These are phyloP conservation scores for carrot (Daucus carota) DNA, from an alignment of 129 eudicot genomes.

Conservation along the genomic window DNA sequence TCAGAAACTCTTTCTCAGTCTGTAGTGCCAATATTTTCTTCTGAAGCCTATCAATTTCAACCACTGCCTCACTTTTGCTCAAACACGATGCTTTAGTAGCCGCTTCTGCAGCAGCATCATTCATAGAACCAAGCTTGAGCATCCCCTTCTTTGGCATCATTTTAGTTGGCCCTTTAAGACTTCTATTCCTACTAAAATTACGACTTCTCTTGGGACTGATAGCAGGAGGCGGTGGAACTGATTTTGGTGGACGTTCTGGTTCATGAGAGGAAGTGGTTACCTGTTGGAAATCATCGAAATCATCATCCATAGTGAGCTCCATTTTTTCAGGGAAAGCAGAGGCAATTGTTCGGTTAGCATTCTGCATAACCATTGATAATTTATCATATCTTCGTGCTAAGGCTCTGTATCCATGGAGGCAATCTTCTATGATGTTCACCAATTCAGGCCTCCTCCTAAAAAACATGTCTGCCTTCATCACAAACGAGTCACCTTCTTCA, in stretches of 20 bases:
- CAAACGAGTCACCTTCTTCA: conserved; percentile 65
- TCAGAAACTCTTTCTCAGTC: conserved; percentile 63
- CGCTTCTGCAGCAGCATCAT: conserved; percentile 12
- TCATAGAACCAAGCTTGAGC: conserved; percentile 28
- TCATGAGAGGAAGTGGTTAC: conserved; percentile 3
- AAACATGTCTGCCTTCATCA: conserved; percentile 60
- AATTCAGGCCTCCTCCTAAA: conserved; percentile 54
- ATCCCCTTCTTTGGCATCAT: conserved; percentile 54
- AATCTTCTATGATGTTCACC: conserved; percentile 55
- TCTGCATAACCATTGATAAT: conserved; percentile 56
- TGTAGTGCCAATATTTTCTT: conserved; percentile 63
- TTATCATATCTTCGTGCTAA: conserved; percentile 68
- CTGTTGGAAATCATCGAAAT: conserved; percentile 29
- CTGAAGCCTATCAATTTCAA: conserved; percentile 55
- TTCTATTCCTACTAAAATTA: conserved; percentile 20
- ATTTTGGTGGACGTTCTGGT: not conserved
- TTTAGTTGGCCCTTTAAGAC: conserved; percentile 32
- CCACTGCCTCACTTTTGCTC: conserved; percentile 46
- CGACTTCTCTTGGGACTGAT: conserved; percentile 29
- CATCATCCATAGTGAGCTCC: conserved; percentile 45
- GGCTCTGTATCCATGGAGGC: conserved; percentile 50
- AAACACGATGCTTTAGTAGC: conserved; percentile 36
- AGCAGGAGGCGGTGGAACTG: conserved; percentile 31
- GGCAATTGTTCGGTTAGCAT: conserved; percentile 60
- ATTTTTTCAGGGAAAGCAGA: conserved; percentile 57